Conservation (phyloP, 768 basidiomycete species). For the Xerocomellus intermedius region DNA sequence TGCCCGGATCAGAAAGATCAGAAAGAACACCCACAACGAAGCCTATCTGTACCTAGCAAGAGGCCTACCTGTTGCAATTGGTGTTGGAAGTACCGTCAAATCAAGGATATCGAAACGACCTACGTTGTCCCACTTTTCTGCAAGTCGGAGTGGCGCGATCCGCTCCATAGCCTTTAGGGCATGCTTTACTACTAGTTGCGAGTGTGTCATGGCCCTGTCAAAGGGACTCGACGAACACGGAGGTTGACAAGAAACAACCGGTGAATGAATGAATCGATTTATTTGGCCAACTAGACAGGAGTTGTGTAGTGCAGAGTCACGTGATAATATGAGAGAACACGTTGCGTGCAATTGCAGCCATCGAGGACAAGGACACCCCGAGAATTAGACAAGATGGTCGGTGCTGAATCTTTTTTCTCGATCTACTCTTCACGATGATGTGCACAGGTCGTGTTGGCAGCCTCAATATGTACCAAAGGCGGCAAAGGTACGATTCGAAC, state of each 20-base stretch:
- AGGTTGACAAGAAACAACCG: too few species aligned
- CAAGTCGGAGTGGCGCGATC: slow-evolving; percentile 82
- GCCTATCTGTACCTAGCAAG: slow-evolving; percentile 54
- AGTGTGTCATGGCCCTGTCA: slow-evolving; percentile 5
- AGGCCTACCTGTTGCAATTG: slow-evolving; percentile 57
- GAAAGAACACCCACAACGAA: background rate
- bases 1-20: slow-evolving; percentile 8
- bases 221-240: too few species aligned
- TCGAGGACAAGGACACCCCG: background rate
- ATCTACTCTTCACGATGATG: slow-evolving; percentile 2
- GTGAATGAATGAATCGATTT: too few species aligned
- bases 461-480: slow-evolving; percentile 92
- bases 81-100: slow-evolving; percentile 4
- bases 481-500: slow-evolving; percentile 75
- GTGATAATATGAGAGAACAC: slow-evolving; percentile 13
- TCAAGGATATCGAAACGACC: slow-evolving; percentile 30
- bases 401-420: background rate
- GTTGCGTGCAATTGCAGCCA: slow-evolving; percentile 5
- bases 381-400: slow-evolving; percentile 21
- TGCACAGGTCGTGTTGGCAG: slow-evolving; percentile 82
- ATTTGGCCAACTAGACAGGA: too few species aligned
- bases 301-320: slow-evolving; percentile 5
- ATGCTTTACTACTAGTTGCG: slow-evolving; percentile 35
- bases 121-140: slow-evolving; percentile 95
- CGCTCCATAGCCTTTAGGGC: slow-evolving; percentile 73